Percentiles rank a stretch among this genome's conserved stretches.
Conservation (phyloP, 768 basidiomycete genomes). For the Rossbeevera mucosa region DNA sequence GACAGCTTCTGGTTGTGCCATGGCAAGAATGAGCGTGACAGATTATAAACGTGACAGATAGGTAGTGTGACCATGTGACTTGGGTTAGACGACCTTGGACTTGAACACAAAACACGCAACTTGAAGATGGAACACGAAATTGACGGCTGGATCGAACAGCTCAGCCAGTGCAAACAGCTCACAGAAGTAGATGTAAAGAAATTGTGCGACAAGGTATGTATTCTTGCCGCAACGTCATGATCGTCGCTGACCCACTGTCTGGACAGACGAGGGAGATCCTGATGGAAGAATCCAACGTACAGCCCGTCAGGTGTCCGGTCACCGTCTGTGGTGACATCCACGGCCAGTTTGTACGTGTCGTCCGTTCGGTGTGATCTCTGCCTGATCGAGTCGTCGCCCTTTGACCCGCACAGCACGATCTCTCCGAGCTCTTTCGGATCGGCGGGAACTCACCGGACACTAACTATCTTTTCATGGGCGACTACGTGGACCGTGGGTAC, state of each 20-base stretch:
- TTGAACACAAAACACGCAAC: constrained; percentile 8
- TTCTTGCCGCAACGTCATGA: not conserved
- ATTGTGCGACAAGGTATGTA: constrained; percentile 91
- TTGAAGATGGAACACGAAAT: constrained; percentile 62
- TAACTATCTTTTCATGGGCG: constrained; percentile 99
- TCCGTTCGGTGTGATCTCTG: constrained; percentile 16
- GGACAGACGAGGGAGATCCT: constrained; percentile 93
- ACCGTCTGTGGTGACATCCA: constrained; percentile 99
- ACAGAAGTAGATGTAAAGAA: constrained; percentile 94
- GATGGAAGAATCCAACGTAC: constrained; percentile 99
- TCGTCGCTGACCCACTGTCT: constrained; percentile 17
- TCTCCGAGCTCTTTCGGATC: constrained; percentile 97
- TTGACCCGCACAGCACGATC: constrained; percentile 75
- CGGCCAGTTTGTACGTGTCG: constrained; percentile 91
- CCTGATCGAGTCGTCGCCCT: constrained; percentile 21
- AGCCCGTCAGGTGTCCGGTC: constrained; percentile 96
- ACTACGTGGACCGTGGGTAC: constrained; percentile 99
- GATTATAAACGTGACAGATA: constrained; percentile 30
- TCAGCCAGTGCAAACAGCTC: constrained; percentile 96
- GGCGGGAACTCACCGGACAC: constrained; percentile 99
- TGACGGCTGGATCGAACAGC: constrained; percentile 95
- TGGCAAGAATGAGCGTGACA: constrained; percentile 22
- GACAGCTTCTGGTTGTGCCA: constrained; percentile 51
- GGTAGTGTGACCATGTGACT: constrained; percentile 26
- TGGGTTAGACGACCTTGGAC: constrained; percentile 14